These are phyloP conservation scores for Hibiscus tridactylites DNA, from an alignment of 345 rosid species.

Conservation along the genomic window DNA sequence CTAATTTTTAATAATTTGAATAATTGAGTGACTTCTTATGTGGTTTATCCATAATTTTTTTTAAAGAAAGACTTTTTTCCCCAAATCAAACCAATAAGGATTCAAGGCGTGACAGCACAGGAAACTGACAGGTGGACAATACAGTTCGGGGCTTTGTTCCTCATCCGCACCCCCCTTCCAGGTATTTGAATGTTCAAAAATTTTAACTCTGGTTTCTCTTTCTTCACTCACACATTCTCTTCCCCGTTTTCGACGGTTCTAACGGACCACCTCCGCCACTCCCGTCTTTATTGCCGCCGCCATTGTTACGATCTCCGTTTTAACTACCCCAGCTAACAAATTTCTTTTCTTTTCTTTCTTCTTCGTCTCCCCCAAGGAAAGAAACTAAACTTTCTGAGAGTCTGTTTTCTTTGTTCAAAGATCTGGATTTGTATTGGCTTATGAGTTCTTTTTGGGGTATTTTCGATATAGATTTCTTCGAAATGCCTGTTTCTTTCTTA, in stretches of 20 bases:
- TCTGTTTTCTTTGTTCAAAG: slow-evolving; percentile 2
- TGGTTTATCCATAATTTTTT: too few species aligned
- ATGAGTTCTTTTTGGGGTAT: slow-evolving; percentile 14
- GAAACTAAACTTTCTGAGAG: not conserved
- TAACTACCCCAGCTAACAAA: not conserved
- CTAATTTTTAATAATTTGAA: too few species aligned
- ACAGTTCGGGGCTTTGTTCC: not conserved
- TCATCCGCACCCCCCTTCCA: slow-evolving; percentile 7
- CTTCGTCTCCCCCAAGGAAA: too few species aligned
- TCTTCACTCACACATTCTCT: not conserved
- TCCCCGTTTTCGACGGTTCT: slow-evolving; percentile 6
- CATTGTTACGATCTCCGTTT: not conserved
- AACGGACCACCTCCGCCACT: slow-evolving; percentile 4
- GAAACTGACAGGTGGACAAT: not conserved
- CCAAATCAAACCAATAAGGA: too few species aligned
- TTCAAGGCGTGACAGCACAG: not conserved
- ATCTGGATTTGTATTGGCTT: not conserved
- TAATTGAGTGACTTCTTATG: too few species aligned
- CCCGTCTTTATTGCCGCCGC: slow-evolving; percentile 20
- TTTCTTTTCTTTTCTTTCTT: not conserved
- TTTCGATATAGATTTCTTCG: slow-evolving; percentile 28
- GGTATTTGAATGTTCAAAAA: slow-evolving; percentile 29
- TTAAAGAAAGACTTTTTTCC: too few species aligned
- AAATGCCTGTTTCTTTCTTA: not conserved
- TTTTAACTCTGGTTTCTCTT: not conserved